Percentiles rank a stretch among this genome's conserved stretches.
Conservation (phyloP, 441 rosid genomes). For the Metrosideros polymorpha region DNA sequence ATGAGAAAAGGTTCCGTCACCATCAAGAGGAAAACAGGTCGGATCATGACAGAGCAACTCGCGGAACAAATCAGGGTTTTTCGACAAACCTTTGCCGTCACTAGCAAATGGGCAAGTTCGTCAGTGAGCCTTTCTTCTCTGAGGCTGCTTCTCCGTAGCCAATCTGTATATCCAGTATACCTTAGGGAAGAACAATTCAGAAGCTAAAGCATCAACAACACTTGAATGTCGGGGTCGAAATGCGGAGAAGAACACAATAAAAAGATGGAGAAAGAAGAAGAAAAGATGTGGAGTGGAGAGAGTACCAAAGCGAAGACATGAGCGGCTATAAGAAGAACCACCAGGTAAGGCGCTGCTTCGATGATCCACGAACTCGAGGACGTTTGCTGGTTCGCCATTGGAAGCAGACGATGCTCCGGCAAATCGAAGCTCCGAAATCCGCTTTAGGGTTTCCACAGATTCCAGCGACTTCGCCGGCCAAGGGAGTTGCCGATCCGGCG, state of each 20-base stretch:
- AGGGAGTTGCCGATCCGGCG: background rate
- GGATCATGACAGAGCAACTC: background rate
- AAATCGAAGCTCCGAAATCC: background rate
- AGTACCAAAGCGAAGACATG: slow-evolving; percentile 76
- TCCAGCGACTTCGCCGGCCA: background rate
- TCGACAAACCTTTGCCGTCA: background rate
- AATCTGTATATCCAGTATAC: slow-evolving; percentile 88
- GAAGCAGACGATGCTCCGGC: background rate
- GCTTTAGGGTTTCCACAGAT: background rate
- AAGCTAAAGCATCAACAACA: background rate
- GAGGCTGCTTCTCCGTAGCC: slow-evolving; percentile 69
- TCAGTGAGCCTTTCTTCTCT: slow-evolving; percentile 71
- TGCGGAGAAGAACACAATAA: background rate
- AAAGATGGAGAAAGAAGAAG: background rate
- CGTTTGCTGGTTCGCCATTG: slow-evolving; percentile 42
- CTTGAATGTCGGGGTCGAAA: background rate
- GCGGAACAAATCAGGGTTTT: background rate
- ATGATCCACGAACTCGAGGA: slow-evolving; percentile 53
- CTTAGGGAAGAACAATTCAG: slow-evolving; percentile 13
- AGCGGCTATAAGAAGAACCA: slow-evolving; percentile 62
- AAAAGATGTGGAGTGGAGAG: background rate
- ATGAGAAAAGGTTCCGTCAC: background rate
- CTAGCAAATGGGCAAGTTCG: background rate
- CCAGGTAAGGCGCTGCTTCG: slow-evolving; percentile 51
- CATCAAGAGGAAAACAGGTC: background rate